These are phyloP conservation scores for Volutella citrinella DNA, from an alignment of 2,329 filamentous ascomycete genomes.

Conservation along the genomic window DNA sequence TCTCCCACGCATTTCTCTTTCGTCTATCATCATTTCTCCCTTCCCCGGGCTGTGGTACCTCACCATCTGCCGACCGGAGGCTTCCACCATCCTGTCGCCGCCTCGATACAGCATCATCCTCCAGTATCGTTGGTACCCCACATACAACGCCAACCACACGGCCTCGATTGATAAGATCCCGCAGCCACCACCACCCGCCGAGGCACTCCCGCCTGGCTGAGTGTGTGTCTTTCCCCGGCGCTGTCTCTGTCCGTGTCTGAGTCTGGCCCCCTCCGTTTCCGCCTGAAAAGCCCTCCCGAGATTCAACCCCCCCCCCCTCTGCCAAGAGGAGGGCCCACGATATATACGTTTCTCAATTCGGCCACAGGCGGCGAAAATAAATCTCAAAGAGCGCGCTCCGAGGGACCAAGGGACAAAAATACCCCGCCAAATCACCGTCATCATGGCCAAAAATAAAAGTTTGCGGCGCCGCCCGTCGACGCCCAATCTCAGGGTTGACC, in stretches of 20 bases:
- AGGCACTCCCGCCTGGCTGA: too few species aligned
- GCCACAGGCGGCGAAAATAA: constrained; percentile 7
- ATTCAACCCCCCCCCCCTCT: constrained; percentile 3
- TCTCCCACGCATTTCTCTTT: constrained; percentile 14
- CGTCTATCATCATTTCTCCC: constrained; percentile 15
- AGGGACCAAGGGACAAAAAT: too few species aligned
- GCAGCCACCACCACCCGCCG: constrained; percentile 1
- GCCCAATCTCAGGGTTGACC: constrained; percentile 37
- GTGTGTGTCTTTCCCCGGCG: too few species aligned
- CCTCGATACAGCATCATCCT: constrained; percentile 15
- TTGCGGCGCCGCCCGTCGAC: constrained; percentile 37
- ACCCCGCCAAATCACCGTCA: too few species aligned
- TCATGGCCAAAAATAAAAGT: constrained; percentile 35
- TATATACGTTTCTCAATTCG: constrained; percentile 24
- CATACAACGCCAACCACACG: constrained; percentile 22
- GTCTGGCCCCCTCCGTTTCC: too few species aligned
- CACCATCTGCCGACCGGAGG: constrained; percentile 11
- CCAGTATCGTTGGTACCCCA: constrained; percentile 22
- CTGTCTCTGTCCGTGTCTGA: too few species aligned
- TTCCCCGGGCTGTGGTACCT: constrained; percentile 11
- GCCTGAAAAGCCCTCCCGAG: constrained; percentile 2
- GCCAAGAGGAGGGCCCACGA: constrained; percentile 1
- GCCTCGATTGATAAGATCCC: constrained; percentile 27
- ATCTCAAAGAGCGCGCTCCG: constrained; percentile 7
- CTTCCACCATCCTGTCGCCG: constrained; percentile 10